phyloP scores from a whole-genome alignment of 371 early-diverging fungal species.

The Mortierella sp. region DNA sequence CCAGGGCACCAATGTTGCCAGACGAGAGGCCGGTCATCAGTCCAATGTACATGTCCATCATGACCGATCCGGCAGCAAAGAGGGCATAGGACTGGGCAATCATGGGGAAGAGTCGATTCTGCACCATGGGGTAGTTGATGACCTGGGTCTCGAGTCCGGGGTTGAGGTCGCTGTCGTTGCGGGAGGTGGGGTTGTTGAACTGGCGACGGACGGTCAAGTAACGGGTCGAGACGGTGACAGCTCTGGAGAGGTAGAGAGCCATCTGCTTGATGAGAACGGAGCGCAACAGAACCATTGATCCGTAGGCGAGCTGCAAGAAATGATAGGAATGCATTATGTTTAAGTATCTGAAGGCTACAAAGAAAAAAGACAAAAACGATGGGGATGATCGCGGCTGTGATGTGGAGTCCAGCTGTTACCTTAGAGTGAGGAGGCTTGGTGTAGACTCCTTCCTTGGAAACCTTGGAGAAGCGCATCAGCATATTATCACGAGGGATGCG shows the following conservation, averaged over 20 bases:
- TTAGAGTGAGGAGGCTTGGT: conserved; percentile 77
- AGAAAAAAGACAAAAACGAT: conserved; percentile 49
- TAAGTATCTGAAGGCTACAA: conserved; percentile 64
- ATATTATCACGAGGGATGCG: conserved; percentile 82
- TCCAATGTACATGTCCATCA: conserved; percentile 73
- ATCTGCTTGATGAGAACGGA: conserved; percentile 71
- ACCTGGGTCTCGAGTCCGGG: conserved; percentile 77
- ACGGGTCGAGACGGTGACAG: conserved; percentile 64
- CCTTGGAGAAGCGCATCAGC: conserved; percentile 80
- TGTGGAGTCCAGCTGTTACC: conserved; percentile 13
- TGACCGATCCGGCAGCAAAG: conserved; percentile 76
- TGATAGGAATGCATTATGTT: conserved; percentile 48
- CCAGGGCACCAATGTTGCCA: conserved; percentile 71
- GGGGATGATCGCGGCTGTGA: no score
- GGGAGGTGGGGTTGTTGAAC: conserved; percentile 63
- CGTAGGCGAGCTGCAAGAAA: conserved; percentile 68
- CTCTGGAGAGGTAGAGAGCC: conserved; percentile 71
- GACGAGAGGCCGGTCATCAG: conserved; percentile 75
- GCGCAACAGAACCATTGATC: conserved; percentile 84
- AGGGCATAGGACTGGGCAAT: conserved; percentile 83
- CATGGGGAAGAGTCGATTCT: conserved; percentile 80
- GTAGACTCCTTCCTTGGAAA: conserved; percentile 76
- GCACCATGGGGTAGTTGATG: conserved; percentile 83
- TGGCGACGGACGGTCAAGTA: conserved; percentile 68
- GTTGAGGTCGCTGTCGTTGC: conserved; percentile 43